Base-by-base conservation (phyloP, 202 grass and related monocot genomes). In the Setaria viridis region DNA sequence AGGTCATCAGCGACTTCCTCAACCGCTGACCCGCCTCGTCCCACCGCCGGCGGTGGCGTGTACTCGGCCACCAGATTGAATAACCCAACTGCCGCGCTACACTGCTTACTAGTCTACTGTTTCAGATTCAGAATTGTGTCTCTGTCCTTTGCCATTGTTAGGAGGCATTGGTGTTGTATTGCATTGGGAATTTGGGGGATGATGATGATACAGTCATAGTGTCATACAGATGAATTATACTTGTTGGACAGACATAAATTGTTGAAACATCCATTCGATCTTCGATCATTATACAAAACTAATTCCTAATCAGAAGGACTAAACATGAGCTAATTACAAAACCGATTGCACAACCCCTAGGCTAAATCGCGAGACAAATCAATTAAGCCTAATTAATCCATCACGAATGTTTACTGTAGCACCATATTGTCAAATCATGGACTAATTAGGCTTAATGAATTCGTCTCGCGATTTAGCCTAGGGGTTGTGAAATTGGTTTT, bases 1-100 rank as follows among this genome's bases (percentile, higher is more conserved):
- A 80, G 55, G 90, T 77, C 70, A 95, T 95, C 80, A 88, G 82
- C 50, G 69, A 34, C 5, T 95, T 95, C 79, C 90, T 92, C 56
- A 95, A 87, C 81, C 65, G 63, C 70, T 90, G 69, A 84, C 62
- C n/a, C 20, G 56, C 65, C 53, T 34, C 67, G 47, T 9, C 80
- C 33, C 51, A 15, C n/a, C 50, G 58, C 8, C 55, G 55, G 20
- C 60, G 29, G 25, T 1, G 29, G 29, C 12, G 37, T 69, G 70
- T 62, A 63, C 82, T 2, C 9, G 12, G 63, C 76, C 62, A 49
- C 12, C 21, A 13, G 35, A 33, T 62, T 30, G 21, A 89, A 89
- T 89, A 89, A 85, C 77, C 39, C n/a, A n/a, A n/a, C n/a, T 54
- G 87, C 71, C 17, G 39, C 35, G 15, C 29, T 76, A 81, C 53